Base-by-base conservation (phyloP, 805 yeast species). In the Candida stauntonica region DNA sequence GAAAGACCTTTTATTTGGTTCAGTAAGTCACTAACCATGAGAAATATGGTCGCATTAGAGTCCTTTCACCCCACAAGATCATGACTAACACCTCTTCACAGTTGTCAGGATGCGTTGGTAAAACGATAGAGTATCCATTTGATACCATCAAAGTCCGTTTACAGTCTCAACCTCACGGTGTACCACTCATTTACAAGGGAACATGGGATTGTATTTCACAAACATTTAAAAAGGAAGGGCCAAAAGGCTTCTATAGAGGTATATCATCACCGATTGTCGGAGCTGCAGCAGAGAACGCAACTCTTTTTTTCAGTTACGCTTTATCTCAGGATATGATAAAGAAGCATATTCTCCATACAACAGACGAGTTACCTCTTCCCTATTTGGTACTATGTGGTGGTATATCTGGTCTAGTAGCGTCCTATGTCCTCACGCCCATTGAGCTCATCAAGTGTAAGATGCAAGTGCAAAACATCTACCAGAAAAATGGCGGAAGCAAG, bases 141-240 rank as follows among this genome's bases (percentile, higher is more conserved):
- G 98, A 89, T 54, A 91, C 97, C 0, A 73, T 88, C 31, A 89
- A 89, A 61, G 98, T 89, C 3, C 70, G 96, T 41, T 67, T 91
- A 21, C 91, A 83, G 55, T 75, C 87, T 1, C 93, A 86, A 54
- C 81, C 88, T 7, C 65, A 77, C 21, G 57, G 63, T 4, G 44
- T 51, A 7, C 72, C 74, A 0, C 61, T 75, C 9, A 57, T 61
- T 26, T 80, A 73, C 51, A 60, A 60, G 0, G 78, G 86, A 1
- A 81, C 96, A 0, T 43, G 70, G 43, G 80, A 79, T 45, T 82
- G 93, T 57, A 75, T 89, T 30, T 53, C 50, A 29, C 65, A 75
- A 45, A 85, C 94, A 0, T 72, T 77, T 42, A 46, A 47, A 2
- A 67, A 72, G 17, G 97, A 89, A 55, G 97, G 97, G 0, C 38